Base-by-base conservation (phyloP, 2,329 filamentous ascomycete genomes). In the Mycosphaerella sp. region DNA sequence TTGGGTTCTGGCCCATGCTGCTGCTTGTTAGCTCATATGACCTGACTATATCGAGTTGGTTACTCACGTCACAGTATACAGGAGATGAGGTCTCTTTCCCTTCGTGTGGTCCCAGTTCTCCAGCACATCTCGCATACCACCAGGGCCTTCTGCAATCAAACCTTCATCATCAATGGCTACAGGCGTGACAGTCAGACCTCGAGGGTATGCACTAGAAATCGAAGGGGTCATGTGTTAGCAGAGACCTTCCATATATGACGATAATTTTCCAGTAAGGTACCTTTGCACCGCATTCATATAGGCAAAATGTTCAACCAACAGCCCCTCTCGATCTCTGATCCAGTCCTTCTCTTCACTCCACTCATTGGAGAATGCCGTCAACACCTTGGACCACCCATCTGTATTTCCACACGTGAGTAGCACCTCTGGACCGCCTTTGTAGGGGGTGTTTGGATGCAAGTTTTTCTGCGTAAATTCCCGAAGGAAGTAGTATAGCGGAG, bases 1-100 rank as follows among this genome's bases (percentile, higher is more conserved):
- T 94, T 1, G 89, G 90, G 66, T 95, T 95, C 64, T 95, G 89
- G 25, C 89, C 90, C 71, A 89, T 85, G n/a, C 83, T 85, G 56
- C 40, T 21, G 7, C 17, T 6, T 42, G 53, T 59, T 40, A 60
- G 58, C 39, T 42, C 13, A 4, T 25, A 3, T 21, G 16, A 7
- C 17, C 16, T 21, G 36, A 17, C 36, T 39, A 17, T 13, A 30
- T 48, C 30, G 27, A 17, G 10, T 25, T 25, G 21, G 7, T 5
- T 25, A 81, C 84, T 78, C 70, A 89, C 82, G 87, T 90, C 58
- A 96, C 86, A 1, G 88, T 94, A 67, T 96, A 96, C 74, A 96
- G 78, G 58, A 96, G 67, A 68, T 91, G 86, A 36, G 90, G 90
- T 52, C 86, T 77, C 64, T 81, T 84, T 1, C 90, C 90, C 61